Base-by-base conservation (phyloP, 2,329 filamentous ascomycete species). In the Phialemoniopsis sp. region DNA sequence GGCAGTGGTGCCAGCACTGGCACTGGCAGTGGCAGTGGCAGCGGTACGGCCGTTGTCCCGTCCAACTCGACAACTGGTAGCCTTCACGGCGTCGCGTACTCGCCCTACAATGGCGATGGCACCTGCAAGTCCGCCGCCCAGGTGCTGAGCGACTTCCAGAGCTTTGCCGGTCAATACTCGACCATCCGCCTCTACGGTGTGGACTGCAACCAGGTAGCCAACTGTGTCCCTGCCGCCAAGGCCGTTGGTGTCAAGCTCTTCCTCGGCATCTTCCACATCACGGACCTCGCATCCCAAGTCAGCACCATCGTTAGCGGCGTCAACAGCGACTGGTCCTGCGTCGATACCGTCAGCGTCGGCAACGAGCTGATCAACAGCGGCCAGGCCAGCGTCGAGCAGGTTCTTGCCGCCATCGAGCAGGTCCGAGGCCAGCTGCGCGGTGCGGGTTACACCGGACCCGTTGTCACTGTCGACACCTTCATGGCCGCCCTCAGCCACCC, bases 391-490 rank as follows among this genome's bases (percentile, higher is more conserved):
- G 68, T 76, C 1, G 50, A 50, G 2, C 61, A 73, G 37, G 77
- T 91, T 8, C 65, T 82, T 12, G 59, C 57, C 13, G 80, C 80
- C 4, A 66, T 93, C 30, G 60, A 62, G 3, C 59, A 66, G 32
- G 82, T 80, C 13, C 78, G 84, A 15, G 48, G 51, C 13, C 67
- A 69, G 3, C 74, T 94, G 29, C 71, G 74, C 19, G 57, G 54
- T 0, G 73, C 75, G 17, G 87, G 86, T 1, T 95, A 84, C 62
- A 59, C 63, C 3, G 89, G 89, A 3, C 78, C 79, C 2, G 80
- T 95, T 21, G 86, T 90, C 29, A 82, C 85, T 0, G 86, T 91
- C 34, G 89, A 95, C 57, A 91, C 87, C 1, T 86, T 87, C 52
- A 72, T 77, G 16, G 80, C 83, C 5, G 72, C 81, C n/a, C 66